A percentile compares a stretch with the other conserved stretches of the same genome.
Evolutionary conservation across 345 rosid species (phyloP).

Genomic region (Pistacia integerrima): DNA sequence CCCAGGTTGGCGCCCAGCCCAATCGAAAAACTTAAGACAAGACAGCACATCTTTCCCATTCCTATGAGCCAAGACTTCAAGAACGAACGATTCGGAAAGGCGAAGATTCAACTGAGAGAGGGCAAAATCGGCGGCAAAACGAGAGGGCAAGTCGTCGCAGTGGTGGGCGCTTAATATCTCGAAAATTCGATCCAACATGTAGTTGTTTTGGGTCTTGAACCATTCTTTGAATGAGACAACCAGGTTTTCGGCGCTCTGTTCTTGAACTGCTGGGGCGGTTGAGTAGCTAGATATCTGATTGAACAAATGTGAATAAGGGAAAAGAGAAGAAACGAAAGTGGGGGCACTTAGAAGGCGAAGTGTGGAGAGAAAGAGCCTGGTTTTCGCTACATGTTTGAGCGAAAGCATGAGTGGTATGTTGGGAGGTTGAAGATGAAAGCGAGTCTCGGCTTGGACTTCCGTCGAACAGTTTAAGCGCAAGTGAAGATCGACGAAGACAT

Average conservation of each 20-base stretch:
- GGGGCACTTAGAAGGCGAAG: not conserved
- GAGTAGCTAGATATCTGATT: not conserved
- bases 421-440: not conserved
- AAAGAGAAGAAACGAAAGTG: not conserved
- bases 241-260: constrained; percentile 33
- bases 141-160: constrained; percentile 28
- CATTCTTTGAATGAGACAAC: constrained; percentile 56
- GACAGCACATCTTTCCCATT: constrained; percentile 47
- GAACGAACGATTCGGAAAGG: constrained; percentile 56
- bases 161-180: constrained; percentile 33
- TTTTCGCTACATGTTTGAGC: constrained; percentile 2
- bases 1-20: constrained; percentile 78
- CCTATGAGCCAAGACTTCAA: constrained; percentile 58
- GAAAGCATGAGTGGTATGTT: not conserved
- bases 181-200: constrained; percentile 44
- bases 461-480: no score
- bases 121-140: constrained; percentile 27
- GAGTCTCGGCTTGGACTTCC: not conserved
- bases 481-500: no score
- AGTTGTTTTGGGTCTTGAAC: constrained; percentile 43
- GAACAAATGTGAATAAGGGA: not conserved
- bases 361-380: constrained; percentile 1
- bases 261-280: not conserved
- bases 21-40: constrained; percentile 86
- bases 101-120: constrained; percentile 53